Evolutionary conservation across 83 land plant species (phyloP).

Genomic region (Isoetes engelmannii): DNA sequence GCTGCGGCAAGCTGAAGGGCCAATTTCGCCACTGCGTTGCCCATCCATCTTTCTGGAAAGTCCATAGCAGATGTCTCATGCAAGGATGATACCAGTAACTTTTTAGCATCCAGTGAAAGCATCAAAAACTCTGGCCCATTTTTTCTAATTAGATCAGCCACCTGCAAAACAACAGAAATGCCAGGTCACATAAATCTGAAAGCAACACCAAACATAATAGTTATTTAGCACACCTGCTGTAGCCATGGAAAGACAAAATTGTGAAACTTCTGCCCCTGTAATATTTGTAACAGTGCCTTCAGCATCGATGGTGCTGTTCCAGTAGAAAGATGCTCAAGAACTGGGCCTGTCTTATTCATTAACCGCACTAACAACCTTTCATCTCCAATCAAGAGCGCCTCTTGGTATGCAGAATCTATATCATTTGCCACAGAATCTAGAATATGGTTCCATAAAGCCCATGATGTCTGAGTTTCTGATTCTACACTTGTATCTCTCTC

Average conservation of each 20-base stretch:
- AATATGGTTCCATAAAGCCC: conserved; percentile 42
- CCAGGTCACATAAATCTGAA: neutral
- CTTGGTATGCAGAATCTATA: conserved; percentile 58
- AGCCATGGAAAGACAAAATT: conserved; percentile 59
- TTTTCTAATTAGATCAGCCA: conserved; percentile 37
- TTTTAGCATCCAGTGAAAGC: conserved; percentile 37
- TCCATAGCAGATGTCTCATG: conserved; percentile 40
- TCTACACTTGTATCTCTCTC: neutral
- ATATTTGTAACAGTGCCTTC: conserved; percentile 25
- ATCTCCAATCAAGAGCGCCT: conserved; percentile 51
- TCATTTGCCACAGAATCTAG: conserved; percentile 40
- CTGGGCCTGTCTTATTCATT: conserved; percentile 71
- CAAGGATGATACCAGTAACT: conserved; percentile 38
- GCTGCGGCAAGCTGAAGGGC: conserved; percentile 33
- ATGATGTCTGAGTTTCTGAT: conserved; percentile 11
- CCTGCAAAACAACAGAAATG: conserved; percentile 31
- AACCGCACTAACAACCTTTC: conserved; percentile 47
- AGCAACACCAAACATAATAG: neutral
- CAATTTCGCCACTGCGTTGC: conserved; percentile 29
- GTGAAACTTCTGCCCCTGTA: conserved; percentile 43
- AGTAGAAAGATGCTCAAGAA: conserved; percentile 45
- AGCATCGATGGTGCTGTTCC: conserved; percentile 42
- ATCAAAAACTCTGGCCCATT: conserved; percentile 40
- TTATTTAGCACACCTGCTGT: conserved; percentile 42
- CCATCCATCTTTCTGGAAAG: conserved; percentile 32